Evolutionary conservation across 495 filamentous ascomycete genomes (phyloP).

Genomic region (Annulohypoxylon bovei): DNA sequence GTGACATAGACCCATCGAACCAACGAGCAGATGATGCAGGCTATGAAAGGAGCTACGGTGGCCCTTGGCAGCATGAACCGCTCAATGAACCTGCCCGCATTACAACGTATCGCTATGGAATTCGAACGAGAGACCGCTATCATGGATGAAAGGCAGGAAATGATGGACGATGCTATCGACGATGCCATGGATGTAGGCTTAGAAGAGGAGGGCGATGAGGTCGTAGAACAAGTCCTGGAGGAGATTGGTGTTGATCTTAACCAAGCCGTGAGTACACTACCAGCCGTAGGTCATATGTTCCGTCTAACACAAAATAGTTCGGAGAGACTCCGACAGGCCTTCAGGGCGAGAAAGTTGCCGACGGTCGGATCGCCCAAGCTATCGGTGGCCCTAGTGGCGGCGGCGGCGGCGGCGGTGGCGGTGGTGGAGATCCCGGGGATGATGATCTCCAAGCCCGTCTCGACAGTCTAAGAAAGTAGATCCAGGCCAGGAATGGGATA

Average conservation of each 20-base stretch:
- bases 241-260: conserved; percentile 95
- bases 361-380: conserved; percentile 77
- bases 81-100: conserved; percentile 93
- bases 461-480: conserved; percentile 74
- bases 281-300: neutral
- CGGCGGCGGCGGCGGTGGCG: conserved; percentile 18
- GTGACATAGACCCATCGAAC: conserved; percentile 84
- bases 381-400: conserved; percentile 68
- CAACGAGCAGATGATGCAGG: conserved; percentile 99
- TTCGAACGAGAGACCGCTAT: conserved; percentile 99
- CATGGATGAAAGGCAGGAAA: conserved; percentile 98
- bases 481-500: conserved; percentile 1
- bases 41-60: conserved; percentile 96
- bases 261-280: conserved; percentile 72
- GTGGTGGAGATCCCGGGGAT: conserved; percentile 67
- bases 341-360: conserved; percentile 65
- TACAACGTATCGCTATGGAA: conserved; percentile 98
- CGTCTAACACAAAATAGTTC: conserved; percentile 60
- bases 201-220: conserved; percentile 91
- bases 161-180: conserved; percentile 99
- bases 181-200: conserved; percentile 94
- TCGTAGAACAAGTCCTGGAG: conserved; percentile 94
- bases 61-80: conserved; percentile 95
- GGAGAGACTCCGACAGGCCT: conserved; percentile 82
- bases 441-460: conserved; percentile 86